Evolutionary conservation across 2,329 filamentous ascomycete genomes (phyloP), one percentile per base, ranked within the genome.

Genomic region (Plenodomus biglobosus): DNA sequence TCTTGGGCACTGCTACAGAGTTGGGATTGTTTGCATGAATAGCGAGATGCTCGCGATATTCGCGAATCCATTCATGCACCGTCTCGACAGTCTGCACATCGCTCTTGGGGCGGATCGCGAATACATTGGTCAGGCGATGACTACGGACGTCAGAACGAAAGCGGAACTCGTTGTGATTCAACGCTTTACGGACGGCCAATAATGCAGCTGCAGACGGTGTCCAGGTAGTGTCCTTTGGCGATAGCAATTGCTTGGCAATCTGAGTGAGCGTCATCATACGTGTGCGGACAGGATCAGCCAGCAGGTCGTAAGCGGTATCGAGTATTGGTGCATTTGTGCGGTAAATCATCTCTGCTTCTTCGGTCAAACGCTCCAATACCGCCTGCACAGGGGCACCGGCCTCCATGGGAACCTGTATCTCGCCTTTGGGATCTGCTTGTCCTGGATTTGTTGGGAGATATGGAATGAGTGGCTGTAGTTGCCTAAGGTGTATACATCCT

Each of bases 121-220:
- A 88, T 22, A 87, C 80, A 68, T 71, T 79, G 61, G 72, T 83
- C 63, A 76, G 66, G 65, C 70, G 79, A 69, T 70, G 78, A 66
- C 53, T 79, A 60, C 70, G 78, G 68, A 52, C 56, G 52, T 80
- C 76, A n/a, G 65, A 81, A 53, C 78, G 76, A 62, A 91, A 88
- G 21, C 77, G 81, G 44, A 84, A 76, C 8, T 85, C 83, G 50
- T 85, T 79, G 35, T 78, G 75, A 19, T 78, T 68, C 7, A 92
- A 66, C 8, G 85, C 80, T 46, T 81, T 81, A 56, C 90, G 85
- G 6, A 91, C 83, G 3, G 88, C 87, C 60, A 90, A 88, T 4
- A 90, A 70, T 8, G 80, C 78, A 21, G 76, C 77, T 55, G 62
- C 48, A 1, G 62, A 55, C 0, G 78, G 71, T 11, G 52, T 54